Evolutionary conservation across 2,329 filamentous ascomycete species (phyloP), one percentile per base, ranked within the genome.

Genomic region (Phyllosticta paracitricarpa): DNA sequence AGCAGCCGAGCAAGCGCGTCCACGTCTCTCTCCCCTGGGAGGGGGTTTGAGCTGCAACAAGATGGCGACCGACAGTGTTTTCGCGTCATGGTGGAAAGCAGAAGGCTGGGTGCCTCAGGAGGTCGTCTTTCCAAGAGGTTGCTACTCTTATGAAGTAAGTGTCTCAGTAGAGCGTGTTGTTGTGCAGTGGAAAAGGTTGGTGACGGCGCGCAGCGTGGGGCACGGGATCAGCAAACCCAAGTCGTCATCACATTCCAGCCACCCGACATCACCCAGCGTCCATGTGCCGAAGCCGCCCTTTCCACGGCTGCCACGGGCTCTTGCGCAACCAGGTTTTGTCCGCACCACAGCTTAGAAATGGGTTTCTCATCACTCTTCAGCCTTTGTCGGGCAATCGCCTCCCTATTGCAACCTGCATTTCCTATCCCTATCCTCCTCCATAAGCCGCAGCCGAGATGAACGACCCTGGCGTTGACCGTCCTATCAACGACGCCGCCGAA

Each of bases 381-480:
- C n/a, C 40, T n/a, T 48, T 48, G n/a, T n/a, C 40, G 7, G 17
- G 14, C 14, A 48, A n/a, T 19, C 40, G 9, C 12, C 2, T 17
- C 17, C 40, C 40, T 19, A 48, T 19, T 14, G 40, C 14, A 17
- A 48, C 4, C 40, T n/a, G 12, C 1, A 12, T 17, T 3, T 48
- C 40, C 40, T 2, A 48, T n/a, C n/a, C 40, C 14, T n/a, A n/a
- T 48, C 40, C 17, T n/a, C 17, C 3, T 4, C 52, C 14, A 19
- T 30, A 48, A 12, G 22, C 30, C 48, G 28, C 56, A 59, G 58
- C 24, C 35, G n/a, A 48, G 40, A 80, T 80, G 78, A 79, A 78
- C 67, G 82, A 84, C 65, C 81, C 81, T 2, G 81, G 80, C 12
- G 73, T 83, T 6, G 78, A 81, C 62, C 76, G 77, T 61, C 73